These are phyloP conservation scores for Chytriomyces sp. DNA, from an alignment of 192 early-diverging fungal genomes.

Conservation along the genomic window DNA sequence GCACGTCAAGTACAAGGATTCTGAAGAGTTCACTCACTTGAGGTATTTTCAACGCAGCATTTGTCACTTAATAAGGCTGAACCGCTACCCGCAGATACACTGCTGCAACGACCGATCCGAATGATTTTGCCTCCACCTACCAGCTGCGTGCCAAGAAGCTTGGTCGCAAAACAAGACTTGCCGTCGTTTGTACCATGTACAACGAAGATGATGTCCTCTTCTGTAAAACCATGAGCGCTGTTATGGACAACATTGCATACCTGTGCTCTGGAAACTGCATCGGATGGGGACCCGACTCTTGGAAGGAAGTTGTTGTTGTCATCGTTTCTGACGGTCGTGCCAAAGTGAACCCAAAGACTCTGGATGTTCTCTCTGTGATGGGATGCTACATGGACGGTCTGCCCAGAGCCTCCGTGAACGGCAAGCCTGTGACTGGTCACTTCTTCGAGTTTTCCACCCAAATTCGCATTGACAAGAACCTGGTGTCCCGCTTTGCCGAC, in stretches of 20 bases:
- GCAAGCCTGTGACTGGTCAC: constrained; percentile 54
- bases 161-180: constrained; percentile 66
- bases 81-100: constrained; percentile 57
- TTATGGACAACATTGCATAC: constrained; percentile 71
- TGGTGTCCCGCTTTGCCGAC: constrained; percentile 36
- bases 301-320: constrained; percentile 75
- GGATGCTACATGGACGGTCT: constrained; percentile 65
- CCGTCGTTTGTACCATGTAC: constrained; percentile 80
- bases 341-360: constrained; percentile 77
- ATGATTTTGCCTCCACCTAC: constrained; percentile 68
- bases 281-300: constrained; percentile 66
- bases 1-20: constrained; percentile 51
- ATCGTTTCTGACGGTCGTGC: constrained; percentile 83
- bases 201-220: constrained; percentile 69
- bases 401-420: constrained; percentile 50
- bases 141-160: constrained; percentile 59
- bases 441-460: constrained; percentile 63
- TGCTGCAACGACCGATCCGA: constrained; percentile 71
- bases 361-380: constrained; percentile 72
- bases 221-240: constrained; percentile 65
- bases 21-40: constrained; percentile 74
- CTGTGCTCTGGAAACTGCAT: constrained; percentile 60
- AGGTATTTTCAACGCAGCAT: constrained; percentile 24
- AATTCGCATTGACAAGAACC: constrained; percentile 43
- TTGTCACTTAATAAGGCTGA: neutral